phyloP scores from a whole-genome alignment of 495 filamentous ascomycete species.

The Glonium stellatum region DNA sequence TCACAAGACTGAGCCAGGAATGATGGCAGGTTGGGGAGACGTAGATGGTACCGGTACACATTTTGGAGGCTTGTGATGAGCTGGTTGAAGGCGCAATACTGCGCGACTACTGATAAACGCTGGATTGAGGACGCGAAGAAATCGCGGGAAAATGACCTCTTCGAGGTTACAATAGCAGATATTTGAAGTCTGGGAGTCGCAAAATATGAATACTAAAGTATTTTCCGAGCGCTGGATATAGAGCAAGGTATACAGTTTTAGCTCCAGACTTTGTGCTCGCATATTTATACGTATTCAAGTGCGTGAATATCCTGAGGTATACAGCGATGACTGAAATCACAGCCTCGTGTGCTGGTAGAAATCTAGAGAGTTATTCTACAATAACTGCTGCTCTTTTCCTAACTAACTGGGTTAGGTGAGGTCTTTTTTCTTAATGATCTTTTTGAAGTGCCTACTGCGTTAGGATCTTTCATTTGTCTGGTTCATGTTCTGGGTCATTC shows the following conservation, averaged over 20 bases:
- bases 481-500: conserved; percentile 29
- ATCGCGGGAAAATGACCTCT: too few species aligned
- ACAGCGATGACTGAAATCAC: neutral
- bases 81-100: too few species aligned
- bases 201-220: too few species aligned
- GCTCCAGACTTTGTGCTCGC: neutral
- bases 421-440: neutral
- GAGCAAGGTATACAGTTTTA: neutral
- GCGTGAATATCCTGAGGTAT: neutral
- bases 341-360: neutral
- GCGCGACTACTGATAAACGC: too few species aligned
- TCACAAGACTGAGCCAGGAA: conserved; percentile 34
- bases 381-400: neutral
- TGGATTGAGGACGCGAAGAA: too few species aligned
- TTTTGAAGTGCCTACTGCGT: neutral
- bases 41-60: conserved; percentile 39
- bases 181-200: too few species aligned
- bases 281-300: neutral
- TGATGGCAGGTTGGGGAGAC: conserved; percentile 36
- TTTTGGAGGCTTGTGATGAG: conserved; percentile 13
- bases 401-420: neutral
- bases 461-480: neutral
- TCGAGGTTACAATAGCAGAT: too few species aligned
- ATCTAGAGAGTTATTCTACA: neutral
- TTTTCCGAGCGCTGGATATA: neutral